A percentile compares a stretch with the other conserved stretches of the same genome.
phyloP scores from a whole-genome alignment of 192 early-diverging fungal species.

The Mortierella antarctica region DNA sequence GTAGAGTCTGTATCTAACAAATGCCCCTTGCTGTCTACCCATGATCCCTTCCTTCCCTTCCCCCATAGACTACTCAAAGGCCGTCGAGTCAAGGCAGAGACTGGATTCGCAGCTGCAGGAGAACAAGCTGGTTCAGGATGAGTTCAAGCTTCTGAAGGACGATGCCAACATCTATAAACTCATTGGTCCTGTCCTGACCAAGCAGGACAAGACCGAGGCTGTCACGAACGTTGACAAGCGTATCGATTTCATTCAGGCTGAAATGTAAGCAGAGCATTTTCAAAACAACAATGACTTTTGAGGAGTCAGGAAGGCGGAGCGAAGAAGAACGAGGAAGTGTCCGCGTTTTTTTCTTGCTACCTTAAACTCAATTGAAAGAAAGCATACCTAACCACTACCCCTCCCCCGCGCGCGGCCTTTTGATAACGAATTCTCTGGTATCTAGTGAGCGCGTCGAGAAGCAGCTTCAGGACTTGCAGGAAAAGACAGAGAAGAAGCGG shows the following conservation, averaged over 20 bases:
- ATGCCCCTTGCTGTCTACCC: neutral
- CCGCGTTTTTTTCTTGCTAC: neutral
- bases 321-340: neutral
- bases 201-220: conserved; percentile 91
- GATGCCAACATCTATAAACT: conserved; percentile 94
- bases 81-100: conserved; percentile 78
- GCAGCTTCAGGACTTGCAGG: conserved; percentile 81
- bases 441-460: conserved; percentile 83
- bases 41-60: neutral
- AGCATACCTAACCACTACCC: too few relatives aligned
- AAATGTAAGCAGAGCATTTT: conserved; percentile 74
- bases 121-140: conserved; percentile 93
- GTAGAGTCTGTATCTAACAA: neutral
- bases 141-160: conserved; percentile 86
- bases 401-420: neutral
- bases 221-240: conserved; percentile 92
- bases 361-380: neutral
- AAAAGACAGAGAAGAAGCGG: conserved; percentile 89
- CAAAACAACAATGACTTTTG: neutral
- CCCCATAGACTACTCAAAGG: conserved; percentile 76
- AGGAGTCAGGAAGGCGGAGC: neutral
- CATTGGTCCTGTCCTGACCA: conserved; percentile 95
- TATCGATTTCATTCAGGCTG: conserved; percentile 86
- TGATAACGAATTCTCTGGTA: neutral
- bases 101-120: conserved; percentile 97